Percentiles rank a stretch among this genome's conserved stretches.
Evolutionary conservation across 495 filamentous ascomycete genomes (phyloP).

Genomic region (Rhypophila decipiens): DNA sequence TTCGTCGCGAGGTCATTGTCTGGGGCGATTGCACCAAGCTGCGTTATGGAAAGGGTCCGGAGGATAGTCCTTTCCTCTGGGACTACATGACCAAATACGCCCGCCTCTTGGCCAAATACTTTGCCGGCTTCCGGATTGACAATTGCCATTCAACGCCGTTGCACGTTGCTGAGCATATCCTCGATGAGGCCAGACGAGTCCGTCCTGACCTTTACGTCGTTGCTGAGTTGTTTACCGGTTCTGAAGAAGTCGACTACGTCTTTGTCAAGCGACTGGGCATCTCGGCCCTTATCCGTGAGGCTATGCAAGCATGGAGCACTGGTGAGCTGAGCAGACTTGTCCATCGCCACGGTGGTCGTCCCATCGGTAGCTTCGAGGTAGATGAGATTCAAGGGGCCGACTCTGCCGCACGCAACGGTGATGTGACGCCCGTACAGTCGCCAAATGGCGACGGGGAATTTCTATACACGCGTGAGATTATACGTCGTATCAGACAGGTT

Average conservation of each 20-base stretch:
- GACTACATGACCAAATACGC: conserved; percentile 92
- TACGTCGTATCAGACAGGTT: conserved; percentile 68
- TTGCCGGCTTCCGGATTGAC: conserved; percentile 92
- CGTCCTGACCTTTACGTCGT: conserved; percentile 86
- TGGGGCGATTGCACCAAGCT: conserved; percentile 99
- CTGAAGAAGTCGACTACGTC: conserved; percentile 90
- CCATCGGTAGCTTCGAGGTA: conserved; percentile 93
- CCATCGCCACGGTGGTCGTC: conserved; percentile 87
- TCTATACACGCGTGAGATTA: conserved; percentile 43
- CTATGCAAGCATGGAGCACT: conserved; percentile 98
- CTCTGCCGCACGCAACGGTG: conserved; percentile 16
- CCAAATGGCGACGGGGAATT: conserved; percentile 8
- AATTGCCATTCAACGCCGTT: conserved; percentile 97
- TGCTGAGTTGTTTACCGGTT: conserved; percentile 94
- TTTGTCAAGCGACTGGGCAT: conserved; percentile 90
- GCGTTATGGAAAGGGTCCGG: conserved; percentile 71
- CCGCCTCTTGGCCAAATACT: conserved; percentile 88
- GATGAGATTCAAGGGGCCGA: conserved; percentile 50
- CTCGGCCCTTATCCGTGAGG: conserved; percentile 86
- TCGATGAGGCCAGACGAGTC: conserved; percentile 85
- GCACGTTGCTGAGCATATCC: conserved; percentile 84
- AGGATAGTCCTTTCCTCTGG: conserved; percentile 93
- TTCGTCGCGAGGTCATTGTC: conserved; percentile 90
- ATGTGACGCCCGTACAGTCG: neutral
- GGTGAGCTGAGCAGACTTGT: conserved; percentile 85